A percentile compares a stretch with the other conserved stretches of the same genome.
Evolutionary conservation across 2,329 filamentous ascomycete genomes (phyloP).

Genomic region (Helminthosporium solani): DNA sequence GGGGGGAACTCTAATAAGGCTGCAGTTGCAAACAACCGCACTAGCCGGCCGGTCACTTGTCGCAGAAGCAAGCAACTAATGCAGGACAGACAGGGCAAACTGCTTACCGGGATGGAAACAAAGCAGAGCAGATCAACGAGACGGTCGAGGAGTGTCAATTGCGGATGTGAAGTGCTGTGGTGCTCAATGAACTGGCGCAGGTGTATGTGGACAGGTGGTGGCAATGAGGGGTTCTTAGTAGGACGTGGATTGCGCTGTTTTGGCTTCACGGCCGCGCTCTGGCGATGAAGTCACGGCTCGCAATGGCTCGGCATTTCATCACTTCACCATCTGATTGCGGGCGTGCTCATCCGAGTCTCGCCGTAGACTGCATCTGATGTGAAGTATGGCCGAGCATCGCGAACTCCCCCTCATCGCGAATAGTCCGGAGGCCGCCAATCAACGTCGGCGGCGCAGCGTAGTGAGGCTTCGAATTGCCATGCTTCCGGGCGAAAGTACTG

Average conservation of each 20-base stretch:
- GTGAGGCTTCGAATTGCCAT: too few species aligned
- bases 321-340: conserved; percentile 2
- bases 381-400: conserved; percentile 1
- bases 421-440: too few species aligned
- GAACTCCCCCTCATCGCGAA: too few species aligned
- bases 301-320: conserved; percentile 25
- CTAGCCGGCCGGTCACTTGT: conserved; percentile 5
- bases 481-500: too few species aligned
- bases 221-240: conserved; percentile 16
- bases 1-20: conserved; percentile 14
- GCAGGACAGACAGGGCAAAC: too few species aligned
- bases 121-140: too few species aligned
- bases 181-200: too few species aligned
- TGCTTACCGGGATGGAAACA: background rate
- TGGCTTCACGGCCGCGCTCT: conserved; percentile 39
- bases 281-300: conserved; percentile 34
- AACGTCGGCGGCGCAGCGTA: too few species aligned
- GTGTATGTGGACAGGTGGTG: conserved; percentile 6
- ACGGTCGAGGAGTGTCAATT: too few species aligned
- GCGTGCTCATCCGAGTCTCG: conserved; percentile 14
- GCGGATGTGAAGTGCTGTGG: conserved; percentile 14
- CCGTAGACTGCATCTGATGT: conserved; percentile 3
- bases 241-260: background rate
- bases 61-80: conserved; percentile 5
- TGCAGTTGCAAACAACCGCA: too few species aligned